Base-by-base conservation (phyloP, 2,329 filamentous ascomycete genomes). In the Metarhizium album region DNA sequence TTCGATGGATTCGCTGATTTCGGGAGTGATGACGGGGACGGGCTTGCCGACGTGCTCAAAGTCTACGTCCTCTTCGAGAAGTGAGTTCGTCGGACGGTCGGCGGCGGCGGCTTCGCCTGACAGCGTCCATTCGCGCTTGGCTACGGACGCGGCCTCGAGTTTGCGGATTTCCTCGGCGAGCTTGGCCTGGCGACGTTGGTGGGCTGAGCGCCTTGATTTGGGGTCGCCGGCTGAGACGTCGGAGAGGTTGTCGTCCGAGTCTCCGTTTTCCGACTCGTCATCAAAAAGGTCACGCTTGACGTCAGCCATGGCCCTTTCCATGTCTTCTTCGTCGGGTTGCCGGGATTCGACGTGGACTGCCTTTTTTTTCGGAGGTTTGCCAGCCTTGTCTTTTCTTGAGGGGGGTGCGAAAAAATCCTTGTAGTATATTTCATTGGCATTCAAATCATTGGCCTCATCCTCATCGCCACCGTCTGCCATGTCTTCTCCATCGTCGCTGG, bases 31-130 rank as follows among this genome's bases (percentile, higher is more conserved):
- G 54, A 97, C 87, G 1, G 91, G 89, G 1, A 97, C 86, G 0
- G 93, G 91, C 67, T 97, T 98, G 62, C 93, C 93, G 22, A 88
- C 82, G 60, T 94, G 83, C 70, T 98, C 93, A 63, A 97, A 98
- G 57, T 97, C 91, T 24, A 98, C 78, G 60, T 97, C 90, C 70
- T 97, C 83, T 64, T 97, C 90, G 1, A 98, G 80, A 2, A 98
- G 78, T 1, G 91, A 96, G 71, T 98, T 97, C 49, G 89, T 65
- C 0, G 93, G 93, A 35, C 93, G 80, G 58, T 93, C 88, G 1
- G 76, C 75, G 2, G 88, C 91, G 46, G 82, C 78, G 4, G 90
- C 90, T 74, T 98, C 93, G 62, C 93, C 93, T 9, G 86, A 79
- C 48, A 97, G 73, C 18, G 87, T 86, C 93, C 93, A 98, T 61